phyloP scores from a whole-genome alignment of 345 rosid genomes.

The Acer yangbiense region DNA sequence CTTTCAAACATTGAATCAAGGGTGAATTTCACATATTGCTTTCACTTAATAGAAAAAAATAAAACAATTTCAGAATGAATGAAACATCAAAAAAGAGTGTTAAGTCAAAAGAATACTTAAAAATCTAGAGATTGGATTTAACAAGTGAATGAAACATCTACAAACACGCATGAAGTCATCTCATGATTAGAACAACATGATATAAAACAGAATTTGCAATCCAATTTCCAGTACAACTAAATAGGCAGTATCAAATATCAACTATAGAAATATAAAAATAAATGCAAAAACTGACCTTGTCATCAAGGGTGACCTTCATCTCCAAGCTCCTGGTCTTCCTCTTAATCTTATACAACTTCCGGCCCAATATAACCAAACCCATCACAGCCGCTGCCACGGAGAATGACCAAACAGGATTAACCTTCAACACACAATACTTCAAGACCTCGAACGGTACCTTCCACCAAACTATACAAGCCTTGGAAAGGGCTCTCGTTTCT shows the following conservation, averaged over 20 bases:
- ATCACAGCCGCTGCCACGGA: conserved; percentile 90
- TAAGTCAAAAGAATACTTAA: neutral
- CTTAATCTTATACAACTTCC: conserved; percentile 80
- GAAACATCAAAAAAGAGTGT: neutral
- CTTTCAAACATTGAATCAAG: no score
- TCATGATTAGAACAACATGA: neutral
- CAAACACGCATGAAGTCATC: neutral
- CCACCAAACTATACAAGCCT: conserved; percentile 67
- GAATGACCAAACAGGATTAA: conserved; percentile 81
- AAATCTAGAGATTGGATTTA: neutral
- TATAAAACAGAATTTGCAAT: conserved; percentile 3
- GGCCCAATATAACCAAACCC: conserved; percentile 80
- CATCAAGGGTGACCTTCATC: conserved; percentile 83
- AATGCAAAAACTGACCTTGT: conserved; percentile 61
- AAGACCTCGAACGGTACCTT: conserved; percentile 82
- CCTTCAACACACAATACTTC: conserved; percentile 72
- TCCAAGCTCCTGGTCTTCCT: conserved; percentile 65
- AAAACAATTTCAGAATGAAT: neutral
- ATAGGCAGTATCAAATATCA: conserved; percentile 1
- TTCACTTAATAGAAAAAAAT: neutral
- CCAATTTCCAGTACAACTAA: neutral
- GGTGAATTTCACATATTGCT: neutral
- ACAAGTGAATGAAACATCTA: neutral
- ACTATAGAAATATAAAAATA: conserved; percentile 14
- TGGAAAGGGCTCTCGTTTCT: conserved; percentile 30